phyloP scores from a whole-genome alignment of 192 early-diverging fungal genomes.

The Thamnidium elegans region DNA sequence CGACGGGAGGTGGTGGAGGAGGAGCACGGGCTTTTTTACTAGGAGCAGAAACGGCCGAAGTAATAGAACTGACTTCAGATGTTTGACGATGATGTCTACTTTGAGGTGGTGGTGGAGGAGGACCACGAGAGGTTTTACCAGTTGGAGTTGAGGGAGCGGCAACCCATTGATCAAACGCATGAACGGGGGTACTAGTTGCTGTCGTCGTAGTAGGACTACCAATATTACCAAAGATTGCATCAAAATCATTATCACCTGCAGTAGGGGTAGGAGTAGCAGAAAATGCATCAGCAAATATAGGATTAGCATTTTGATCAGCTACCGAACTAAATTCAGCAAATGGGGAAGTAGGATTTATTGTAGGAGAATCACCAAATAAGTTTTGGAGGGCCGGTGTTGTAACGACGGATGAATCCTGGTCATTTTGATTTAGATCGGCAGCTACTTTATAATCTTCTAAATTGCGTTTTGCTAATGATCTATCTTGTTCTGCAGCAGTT shows the following conservation, averaged over 20 bases:
- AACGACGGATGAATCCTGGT: neutral
- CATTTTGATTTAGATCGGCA: conserved; percentile 13
- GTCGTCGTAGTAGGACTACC: neutral
- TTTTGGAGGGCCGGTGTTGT: conserved; percentile 10
- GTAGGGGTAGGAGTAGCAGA: neutral
- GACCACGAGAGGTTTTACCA: conserved; percentile 1
- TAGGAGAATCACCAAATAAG: conserved; percentile 17
- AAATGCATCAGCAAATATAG: conserved; percentile 24
- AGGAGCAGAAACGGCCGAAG: neutral
- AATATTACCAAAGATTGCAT: conserved; percentile 7
- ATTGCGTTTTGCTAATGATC: conserved; percentile 57
- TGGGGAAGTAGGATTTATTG: neutral
- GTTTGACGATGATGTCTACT: conserved; percentile 12
- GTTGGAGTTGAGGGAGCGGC: neutral
- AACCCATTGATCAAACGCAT: conserved; percentile 5
- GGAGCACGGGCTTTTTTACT: conserved; percentile 10
- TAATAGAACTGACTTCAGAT: conserved; percentile 1
- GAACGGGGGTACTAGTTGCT: neutral
- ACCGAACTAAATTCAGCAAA: neutral
- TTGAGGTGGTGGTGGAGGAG: conserved; percentile 19
- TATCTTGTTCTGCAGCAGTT: conserved; percentile 55
- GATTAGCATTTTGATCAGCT: neutral
- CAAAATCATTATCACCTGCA: neutral
- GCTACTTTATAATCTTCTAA: conserved; percentile 39
- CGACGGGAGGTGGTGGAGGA: conserved; percentile 16